These are phyloP conservation scores for Mortierella hygrophila DNA, from an alignment of 192 early-diverging fungal genomes.

Conservation along the genomic window DNA sequence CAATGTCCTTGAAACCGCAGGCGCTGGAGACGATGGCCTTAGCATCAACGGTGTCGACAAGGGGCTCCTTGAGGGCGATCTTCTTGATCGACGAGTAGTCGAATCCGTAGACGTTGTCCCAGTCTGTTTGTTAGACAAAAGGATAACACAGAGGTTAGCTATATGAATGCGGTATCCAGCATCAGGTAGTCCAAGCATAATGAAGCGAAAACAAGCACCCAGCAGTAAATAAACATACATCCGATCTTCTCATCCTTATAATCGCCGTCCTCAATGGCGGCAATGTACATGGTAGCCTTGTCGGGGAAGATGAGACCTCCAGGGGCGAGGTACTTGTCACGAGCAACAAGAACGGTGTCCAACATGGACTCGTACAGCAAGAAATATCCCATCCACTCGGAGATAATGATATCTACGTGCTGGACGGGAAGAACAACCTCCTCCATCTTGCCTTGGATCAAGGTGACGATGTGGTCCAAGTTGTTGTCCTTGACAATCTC, in stretches of 20 bases:
- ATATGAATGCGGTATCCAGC: background rate
- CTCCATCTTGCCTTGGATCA: conserved; percentile 86
- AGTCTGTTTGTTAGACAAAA: conserved; percentile 56
- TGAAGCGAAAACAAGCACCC: background rate
- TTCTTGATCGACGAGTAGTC: conserved; percentile 91
- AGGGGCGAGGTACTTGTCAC: conserved; percentile 81
- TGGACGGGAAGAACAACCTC: conserved; percentile 81
- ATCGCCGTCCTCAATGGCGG: conserved; percentile 83
- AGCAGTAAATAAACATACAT: conserved; percentile 41
- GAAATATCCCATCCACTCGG: conserved; percentile 97
- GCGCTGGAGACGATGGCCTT: conserved; percentile 77
- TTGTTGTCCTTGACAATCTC: conserved; percentile 82
- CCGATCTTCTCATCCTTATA: conserved; percentile 82
- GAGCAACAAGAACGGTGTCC: conserved; percentile 87
- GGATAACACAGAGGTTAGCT: background rate
- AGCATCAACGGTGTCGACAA: conserved; percentile 84
- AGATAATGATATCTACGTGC: conserved; percentile 88
- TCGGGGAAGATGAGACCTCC: conserved; percentile 75
- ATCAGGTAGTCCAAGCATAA: background rate
- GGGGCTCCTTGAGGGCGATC: conserved; percentile 78
- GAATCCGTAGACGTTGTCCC: conserved; percentile 97
- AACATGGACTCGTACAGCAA: conserved; percentile 93
- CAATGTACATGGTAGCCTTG: conserved; percentile 76
- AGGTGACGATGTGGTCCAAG: conserved; percentile 70
- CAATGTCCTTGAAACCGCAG: conserved; percentile 77